phyloP scores from a whole-genome alignment of 768 basidiomycete genomes.

The Rhodotorula kratochvilovae region DNA sequence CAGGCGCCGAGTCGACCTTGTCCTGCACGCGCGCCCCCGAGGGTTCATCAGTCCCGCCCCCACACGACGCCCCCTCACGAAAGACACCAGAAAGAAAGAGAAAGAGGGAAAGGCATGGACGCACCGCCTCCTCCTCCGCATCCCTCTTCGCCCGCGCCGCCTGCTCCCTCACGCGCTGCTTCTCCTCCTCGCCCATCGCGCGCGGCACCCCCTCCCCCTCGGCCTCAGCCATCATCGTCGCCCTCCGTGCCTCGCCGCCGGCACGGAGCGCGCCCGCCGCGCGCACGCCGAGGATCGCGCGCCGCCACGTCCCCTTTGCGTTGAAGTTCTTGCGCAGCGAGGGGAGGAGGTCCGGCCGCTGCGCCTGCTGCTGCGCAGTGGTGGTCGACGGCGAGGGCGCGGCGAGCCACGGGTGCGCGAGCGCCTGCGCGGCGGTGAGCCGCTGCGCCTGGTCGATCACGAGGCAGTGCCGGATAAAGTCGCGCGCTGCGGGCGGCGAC shows the following conservation, averaged over 20 bases:
- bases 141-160: conserved; percentile 26
- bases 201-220: too few species aligned
- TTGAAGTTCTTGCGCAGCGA: conserved; percentile 85
- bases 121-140: conserved; percentile 33
- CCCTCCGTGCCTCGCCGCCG: conserved; percentile 26
- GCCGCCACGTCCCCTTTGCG: conserved; percentile 67
- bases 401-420: conserved; percentile 74
- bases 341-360: conserved; percentile 67
- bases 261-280: conserved; percentile 29
- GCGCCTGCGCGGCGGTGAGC: conserved; percentile 69
- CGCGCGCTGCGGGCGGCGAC: conserved; percentile 58
- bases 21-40: background rate
- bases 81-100: background rate
- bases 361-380: conserved; percentile 49
- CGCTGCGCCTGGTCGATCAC: conserved; percentile 74
- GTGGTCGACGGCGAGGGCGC: conserved; percentile 51
- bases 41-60: too few species aligned
- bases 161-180: conserved; percentile 17
- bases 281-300: conserved; percentile 33
- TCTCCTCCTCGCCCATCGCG: conserved; percentile 10
- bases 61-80: too few species aligned
- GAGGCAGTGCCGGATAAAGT: conserved; percentile 76
- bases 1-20: background rate
- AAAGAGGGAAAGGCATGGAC: background rate
- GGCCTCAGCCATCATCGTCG: conserved; percentile 14